phyloP scores from a whole-genome alignment of 2,329 filamentous ascomycete genomes.

The Fusarium cicatricum region DNA sequence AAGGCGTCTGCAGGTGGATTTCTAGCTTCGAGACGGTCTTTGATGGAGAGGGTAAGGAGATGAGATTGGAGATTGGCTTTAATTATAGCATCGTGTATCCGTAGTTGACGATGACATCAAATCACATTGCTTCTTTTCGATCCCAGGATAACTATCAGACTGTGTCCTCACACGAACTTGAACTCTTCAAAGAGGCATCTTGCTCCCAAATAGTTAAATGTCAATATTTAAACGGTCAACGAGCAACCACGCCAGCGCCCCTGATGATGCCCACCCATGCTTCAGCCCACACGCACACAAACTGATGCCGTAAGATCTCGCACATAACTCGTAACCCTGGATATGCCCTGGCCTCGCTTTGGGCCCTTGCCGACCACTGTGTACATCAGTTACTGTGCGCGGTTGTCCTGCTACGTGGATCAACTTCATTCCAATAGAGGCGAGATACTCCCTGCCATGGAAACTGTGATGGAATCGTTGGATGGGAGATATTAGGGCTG shows the following conservation, averaged over 20 bases:
- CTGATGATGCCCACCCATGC: conserved; percentile 26
- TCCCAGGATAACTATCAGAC: neutral
- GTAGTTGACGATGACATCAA: neutral
- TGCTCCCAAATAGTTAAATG: neutral
- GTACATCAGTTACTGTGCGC: neutral
- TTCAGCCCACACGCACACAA: conserved; percentile 9
- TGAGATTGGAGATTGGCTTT: conserved; percentile 17
- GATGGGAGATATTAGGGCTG: neutral
- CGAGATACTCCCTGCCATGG: conserved; percentile 7
- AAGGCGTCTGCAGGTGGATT: conserved; percentile 27
- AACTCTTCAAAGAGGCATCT: too few species aligned
- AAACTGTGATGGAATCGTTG: conserved; percentile 10
- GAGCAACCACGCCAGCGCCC: conserved; percentile 14
- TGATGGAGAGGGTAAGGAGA: conserved; percentile 17
- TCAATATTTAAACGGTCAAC: neutral
- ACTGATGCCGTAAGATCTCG: conserved; percentile 6
- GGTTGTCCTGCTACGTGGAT: conserved; percentile 22
- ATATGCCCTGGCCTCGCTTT: conserved; percentile 3
- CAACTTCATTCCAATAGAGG: conserved; percentile 29
- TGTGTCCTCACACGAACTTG: too few species aligned
- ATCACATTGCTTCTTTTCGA: conserved; percentile 5
- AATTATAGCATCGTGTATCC: conserved; percentile 11
- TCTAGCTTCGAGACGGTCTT: conserved; percentile 28
- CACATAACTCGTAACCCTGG: conserved; percentile 18
- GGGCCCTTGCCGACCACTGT: too few species aligned